Evolutionary conservation across 257 asterid genomes (phyloP).

Genomic region (Ligustrum vulgare): DNA sequence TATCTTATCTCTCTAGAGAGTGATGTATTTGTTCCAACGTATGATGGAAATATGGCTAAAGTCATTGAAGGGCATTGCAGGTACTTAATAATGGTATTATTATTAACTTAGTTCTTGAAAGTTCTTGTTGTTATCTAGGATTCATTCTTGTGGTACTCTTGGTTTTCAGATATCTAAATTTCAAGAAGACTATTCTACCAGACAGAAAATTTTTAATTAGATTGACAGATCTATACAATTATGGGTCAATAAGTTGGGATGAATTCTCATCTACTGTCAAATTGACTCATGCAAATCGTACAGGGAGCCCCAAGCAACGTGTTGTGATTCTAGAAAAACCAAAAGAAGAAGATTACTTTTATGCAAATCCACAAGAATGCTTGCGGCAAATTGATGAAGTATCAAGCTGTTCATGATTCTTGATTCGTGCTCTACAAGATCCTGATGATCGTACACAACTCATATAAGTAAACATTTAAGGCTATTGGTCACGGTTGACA

Average conservation of each 20-base stretch:
- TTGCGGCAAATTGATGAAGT: constrained; percentile 31
- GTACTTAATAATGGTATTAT: constrained; percentile 21
- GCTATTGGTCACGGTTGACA: neutral
- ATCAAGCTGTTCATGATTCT: neutral
- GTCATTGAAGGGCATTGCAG: constrained; percentile 67
- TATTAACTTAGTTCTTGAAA: neutral
- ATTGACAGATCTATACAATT: constrained; percentile 44
- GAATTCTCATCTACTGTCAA: constrained; percentile 51
- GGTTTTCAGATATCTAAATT: constrained; percentile 48
- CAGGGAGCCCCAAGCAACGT: constrained; percentile 49
- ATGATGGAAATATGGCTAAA: constrained; percentile 61
- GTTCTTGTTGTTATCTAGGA: neutral
- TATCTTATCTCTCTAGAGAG: constrained; percentile 56
- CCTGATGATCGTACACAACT: constrained; percentile 23
- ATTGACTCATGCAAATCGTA: constrained; percentile 46
- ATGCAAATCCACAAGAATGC: constrained; percentile 76
- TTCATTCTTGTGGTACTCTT: neutral
- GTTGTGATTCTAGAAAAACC: constrained; percentile 42
- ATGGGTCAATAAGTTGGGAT: constrained; percentile 52
- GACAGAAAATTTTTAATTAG: constrained; percentile 48
- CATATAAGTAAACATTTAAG: constrained; percentile 14
- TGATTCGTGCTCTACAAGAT: neutral
- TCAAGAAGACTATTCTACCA: constrained; percentile 56
- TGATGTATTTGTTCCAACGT: constrained; percentile 55
- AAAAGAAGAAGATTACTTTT: constrained; percentile 69